Evolutionary conservation across 495 filamentous ascomycete genomes (phyloP).

Genomic region (Daldinia concentrica): DNA sequence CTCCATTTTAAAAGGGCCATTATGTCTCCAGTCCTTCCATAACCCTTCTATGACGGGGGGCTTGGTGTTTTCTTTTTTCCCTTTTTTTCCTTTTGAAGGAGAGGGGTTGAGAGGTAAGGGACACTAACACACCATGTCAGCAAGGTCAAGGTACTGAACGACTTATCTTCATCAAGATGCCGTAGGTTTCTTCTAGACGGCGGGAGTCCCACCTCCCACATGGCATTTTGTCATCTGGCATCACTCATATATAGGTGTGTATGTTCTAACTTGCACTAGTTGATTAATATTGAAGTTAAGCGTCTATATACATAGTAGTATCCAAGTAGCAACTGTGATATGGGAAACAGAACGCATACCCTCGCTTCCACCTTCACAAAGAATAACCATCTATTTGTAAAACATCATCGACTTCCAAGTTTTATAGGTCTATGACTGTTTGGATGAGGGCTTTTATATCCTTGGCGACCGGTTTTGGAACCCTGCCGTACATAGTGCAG

Average conservation of each 20-base stretch:
- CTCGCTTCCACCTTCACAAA: not conserved
- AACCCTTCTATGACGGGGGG: slow-evolving; percentile 44
- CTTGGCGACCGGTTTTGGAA: slow-evolving; percentile 39
- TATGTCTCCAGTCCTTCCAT: slow-evolving; percentile 43
- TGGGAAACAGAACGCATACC: slow-evolving; percentile 2
- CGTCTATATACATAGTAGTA: slow-evolving; percentile 4
- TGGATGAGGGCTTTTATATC: slow-evolving; percentile 26
- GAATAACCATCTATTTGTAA: not conserved
- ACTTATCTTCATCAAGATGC: slow-evolving; percentile 35
- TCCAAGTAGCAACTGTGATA: not conserved
- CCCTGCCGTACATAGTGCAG: slow-evolving; percentile 34
- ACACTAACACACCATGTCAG: slow-evolving; percentile 3
- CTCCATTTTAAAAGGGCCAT: slow-evolving; percentile 43
- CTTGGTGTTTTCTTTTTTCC: slow-evolving; percentile 3
- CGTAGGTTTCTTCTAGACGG: slow-evolving; percentile 22
- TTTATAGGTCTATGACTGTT: slow-evolving; percentile 15
- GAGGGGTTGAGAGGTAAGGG: slow-evolving; percentile 14
- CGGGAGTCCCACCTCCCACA: slow-evolving; percentile 43
- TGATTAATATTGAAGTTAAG: slow-evolving; percentile 11
- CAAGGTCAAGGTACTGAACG: slow-evolving; percentile 17
- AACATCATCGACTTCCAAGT: slow-evolving; percentile 9
- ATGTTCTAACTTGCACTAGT: slow-evolving; percentile 1
- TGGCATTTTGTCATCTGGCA: slow-evolving; percentile 34
- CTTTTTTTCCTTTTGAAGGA: not conserved
- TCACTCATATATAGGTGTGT: not conserved